A percentile compares a stretch with the other conserved stretches of the same genome.
These are phyloP conservation scores for Nakaseomyces bracarensis DNA, from an alignment of 1,139 yeast genomes.

Conservation along the genomic window DNA sequence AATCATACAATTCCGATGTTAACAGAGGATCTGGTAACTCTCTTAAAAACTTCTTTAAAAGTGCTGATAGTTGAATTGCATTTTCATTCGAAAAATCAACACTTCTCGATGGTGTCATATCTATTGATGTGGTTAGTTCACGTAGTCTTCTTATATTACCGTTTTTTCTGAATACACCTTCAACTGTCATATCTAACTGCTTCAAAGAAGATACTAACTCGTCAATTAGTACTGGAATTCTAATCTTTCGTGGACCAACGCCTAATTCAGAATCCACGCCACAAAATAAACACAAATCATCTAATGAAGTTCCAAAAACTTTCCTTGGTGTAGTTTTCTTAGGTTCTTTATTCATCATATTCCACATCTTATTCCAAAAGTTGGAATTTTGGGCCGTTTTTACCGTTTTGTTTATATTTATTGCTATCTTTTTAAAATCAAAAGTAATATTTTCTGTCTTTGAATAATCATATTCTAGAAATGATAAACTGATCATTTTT, in stretches of 20 bases:
- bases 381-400: conserved; percentile 17
- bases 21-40: conserved; percentile 89
- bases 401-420: conserved; percentile 13
- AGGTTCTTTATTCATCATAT: conserved; percentile 31
- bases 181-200: conserved; percentile 92
- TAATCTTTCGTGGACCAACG: conserved; percentile 70
- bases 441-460: background rate
- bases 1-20: conserved; percentile 64
- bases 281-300: conserved; percentile 58
- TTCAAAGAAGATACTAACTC: conserved; percentile 77
- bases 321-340: conserved; percentile 22
- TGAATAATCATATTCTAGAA: conserved; percentile 15
- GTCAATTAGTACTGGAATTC: conserved; percentile 81
- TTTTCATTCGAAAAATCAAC: conserved; percentile 72
- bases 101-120: conserved; percentile 60
- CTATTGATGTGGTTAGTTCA: conserved; percentile 67
- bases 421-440: conserved; percentile 14
- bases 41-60: conserved; percentile 82
- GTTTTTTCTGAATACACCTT: conserved; percentile 91
- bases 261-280: conserved; percentile 87
- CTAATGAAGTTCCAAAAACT: conserved; percentile 79
- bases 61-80: conserved; percentile 89
- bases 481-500: conserved; percentile 52
- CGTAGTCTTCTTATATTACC: conserved; percentile 85
- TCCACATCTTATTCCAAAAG: conserved; percentile 70